These are phyloP conservation scores for Lasiodiplodia sp. DNA, from an alignment of 2,329 filamentous ascomycete species.

Conservation along the genomic window DNA sequence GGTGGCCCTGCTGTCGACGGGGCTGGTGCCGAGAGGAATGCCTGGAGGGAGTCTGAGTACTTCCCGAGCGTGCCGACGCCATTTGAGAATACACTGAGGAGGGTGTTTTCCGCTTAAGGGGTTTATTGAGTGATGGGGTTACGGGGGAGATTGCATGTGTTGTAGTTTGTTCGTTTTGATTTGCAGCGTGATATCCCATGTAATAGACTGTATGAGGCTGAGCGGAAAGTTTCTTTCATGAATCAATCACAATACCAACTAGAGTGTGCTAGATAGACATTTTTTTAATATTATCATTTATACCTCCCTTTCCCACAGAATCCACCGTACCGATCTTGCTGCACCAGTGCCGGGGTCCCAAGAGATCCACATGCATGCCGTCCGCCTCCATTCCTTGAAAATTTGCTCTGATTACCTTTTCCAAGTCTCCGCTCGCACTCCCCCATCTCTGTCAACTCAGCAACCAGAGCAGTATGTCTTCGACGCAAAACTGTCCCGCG, in stretches of 20 bases:
- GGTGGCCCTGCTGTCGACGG: not conserved
- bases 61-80: not conserved
- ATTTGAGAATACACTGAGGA: constrained; percentile 9
- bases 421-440: too few species aligned
- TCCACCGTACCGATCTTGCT: too few species aligned
- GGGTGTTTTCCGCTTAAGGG: constrained; percentile 4
- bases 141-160: not conserved
- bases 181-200: not conserved
- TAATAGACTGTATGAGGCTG: not conserved
- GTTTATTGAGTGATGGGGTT: not conserved
- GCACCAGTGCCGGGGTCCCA: too few species aligned
- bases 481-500: too few species aligned
- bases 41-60: not conserved
- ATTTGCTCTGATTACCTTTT: too few species aligned
- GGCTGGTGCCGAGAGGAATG: not conserved
- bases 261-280: too few species aligned
- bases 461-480: too few species aligned
- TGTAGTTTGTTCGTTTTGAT: not conserved
- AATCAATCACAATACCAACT: not conserved
- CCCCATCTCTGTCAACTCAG: too few species aligned
- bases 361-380: too few species aligned
- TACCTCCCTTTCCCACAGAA: too few species aligned
- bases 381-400: too few species aligned
- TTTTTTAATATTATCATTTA: too few species aligned
- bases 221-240: not conserved